Evolutionary conservation across 225 moss, liverwort and hornwort species (phyloP).

Genomic region (Polytrichum formosum): DNA sequence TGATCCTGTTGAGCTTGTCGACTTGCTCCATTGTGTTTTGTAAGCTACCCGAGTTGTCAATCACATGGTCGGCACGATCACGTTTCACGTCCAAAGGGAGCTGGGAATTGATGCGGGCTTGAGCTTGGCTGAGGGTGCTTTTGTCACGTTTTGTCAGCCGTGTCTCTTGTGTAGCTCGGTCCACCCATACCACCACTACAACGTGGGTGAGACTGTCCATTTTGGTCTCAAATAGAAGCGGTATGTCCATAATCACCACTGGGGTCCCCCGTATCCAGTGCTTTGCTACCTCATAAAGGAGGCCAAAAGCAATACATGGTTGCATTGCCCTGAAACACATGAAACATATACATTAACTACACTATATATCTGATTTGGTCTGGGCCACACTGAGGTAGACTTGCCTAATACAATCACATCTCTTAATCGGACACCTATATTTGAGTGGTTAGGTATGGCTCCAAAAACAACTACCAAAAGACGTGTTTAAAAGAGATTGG

Average conservation of each 20-base stretch:
- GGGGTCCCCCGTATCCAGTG: conserved; percentile 72
- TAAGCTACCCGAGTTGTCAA: conserved; percentile 75
- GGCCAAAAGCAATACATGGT: conserved; percentile 68
- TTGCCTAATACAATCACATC: too few species aligned
- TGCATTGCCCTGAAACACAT: conserved; percentile 63
- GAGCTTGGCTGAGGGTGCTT: conserved; percentile 51
- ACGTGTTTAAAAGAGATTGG: too few species aligned
- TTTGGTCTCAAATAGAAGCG: conserved; percentile 78
- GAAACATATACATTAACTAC: not conserved
- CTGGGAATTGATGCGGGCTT: conserved; percentile 66
- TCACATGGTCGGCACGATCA: conserved; percentile 51
- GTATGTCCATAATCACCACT: conserved; percentile 78
- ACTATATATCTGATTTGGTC: not conserved
- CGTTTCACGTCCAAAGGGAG: conserved; percentile 64
- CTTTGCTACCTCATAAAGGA: conserved; percentile 59
- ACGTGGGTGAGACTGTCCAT: conserved; percentile 64
- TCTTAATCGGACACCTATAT: too few species aligned
- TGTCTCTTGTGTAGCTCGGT: conserved; percentile 62
- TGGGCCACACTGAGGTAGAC: not conserved
- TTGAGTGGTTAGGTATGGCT: too few species aligned
- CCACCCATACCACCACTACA: conserved; percentile 79
- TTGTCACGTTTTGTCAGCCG: conserved; percentile 61
- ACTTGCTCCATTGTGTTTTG: conserved; percentile 55
- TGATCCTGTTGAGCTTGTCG: conserved; percentile 34
- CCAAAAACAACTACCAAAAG: too few species aligned